These are phyloP conservation scores for Allodekkera sacchari DNA, from an alignment of 805 yeast genomes.

Conservation along the genomic window DNA sequence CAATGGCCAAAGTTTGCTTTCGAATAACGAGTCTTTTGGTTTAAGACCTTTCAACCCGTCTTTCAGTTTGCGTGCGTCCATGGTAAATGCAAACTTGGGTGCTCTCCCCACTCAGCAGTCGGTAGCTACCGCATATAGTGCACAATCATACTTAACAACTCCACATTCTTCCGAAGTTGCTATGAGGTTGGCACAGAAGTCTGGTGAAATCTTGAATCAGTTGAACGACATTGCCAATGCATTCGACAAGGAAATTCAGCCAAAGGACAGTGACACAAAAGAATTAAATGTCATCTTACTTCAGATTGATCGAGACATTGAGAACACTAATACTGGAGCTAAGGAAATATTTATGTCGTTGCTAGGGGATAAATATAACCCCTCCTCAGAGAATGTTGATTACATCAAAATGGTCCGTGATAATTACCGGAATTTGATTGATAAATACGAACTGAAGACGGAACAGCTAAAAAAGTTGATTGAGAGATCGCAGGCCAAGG, in stretches of 20 bases:
- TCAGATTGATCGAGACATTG: slow-evolving; percentile 26
- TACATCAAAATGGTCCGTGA: slow-evolving; percentile 11
- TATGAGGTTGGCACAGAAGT: slow-evolving; percentile 41
- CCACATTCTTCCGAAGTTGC: slow-evolving; percentile 48
- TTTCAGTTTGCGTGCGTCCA: too few relatives aligned
- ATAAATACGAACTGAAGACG: slow-evolving; percentile 13
- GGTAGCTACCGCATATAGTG: too few relatives aligned
- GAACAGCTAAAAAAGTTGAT: slow-evolving; percentile 19
- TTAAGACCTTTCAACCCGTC: slow-evolving; percentile 8
- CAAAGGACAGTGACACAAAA: slow-evolving; percentile 28
- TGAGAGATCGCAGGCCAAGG: slow-evolving; percentile 36
- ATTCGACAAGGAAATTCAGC: slow-evolving; percentile 46
- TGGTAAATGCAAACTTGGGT: too few relatives aligned
- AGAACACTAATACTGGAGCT: slow-evolving; percentile 22
- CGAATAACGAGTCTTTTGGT: slow-evolving; percentile 3
- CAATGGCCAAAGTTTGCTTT: slow-evolving; percentile 6
- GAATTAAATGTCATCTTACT: slow-evolving; percentile 20
- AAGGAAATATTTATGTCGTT: slow-evolving; percentile 24
- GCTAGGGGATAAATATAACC: slow-evolving; percentile 3
- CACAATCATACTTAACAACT: slow-evolving; percentile 14
- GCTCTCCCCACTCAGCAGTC: too few relatives aligned
- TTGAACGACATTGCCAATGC: slow-evolving; percentile 38
- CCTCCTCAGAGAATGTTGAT: background rate
- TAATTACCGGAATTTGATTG: slow-evolving; percentile 10
- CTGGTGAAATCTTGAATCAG: slow-evolving; percentile 42